Conservation (phyloP, 2,329 filamentous ascomycete genomes). For the Alternaria triticimaculans region DNA sequence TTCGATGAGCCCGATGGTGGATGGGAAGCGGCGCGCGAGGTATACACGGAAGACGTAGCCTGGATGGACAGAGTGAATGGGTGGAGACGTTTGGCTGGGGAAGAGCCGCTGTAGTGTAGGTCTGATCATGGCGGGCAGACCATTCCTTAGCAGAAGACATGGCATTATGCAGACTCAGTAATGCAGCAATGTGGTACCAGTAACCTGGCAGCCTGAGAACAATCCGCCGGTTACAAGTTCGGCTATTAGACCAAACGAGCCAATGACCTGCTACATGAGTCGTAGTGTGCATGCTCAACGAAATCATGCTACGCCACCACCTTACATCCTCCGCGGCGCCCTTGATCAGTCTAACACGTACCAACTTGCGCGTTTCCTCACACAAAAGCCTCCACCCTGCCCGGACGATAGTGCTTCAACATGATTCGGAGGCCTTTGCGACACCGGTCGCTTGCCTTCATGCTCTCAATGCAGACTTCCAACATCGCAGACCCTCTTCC, state of each 20-base stretch:
- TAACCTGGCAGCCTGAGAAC: neutral
- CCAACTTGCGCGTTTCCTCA: neutral
- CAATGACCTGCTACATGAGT: neutral
- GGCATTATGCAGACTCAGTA: neutral
- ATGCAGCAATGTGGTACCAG: neutral
- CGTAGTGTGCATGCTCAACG: neutral
- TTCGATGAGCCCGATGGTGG: neutral
- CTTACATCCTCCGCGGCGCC: neutral
- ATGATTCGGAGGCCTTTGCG: neutral
- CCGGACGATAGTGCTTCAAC: neutral
- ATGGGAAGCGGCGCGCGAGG: neutral
- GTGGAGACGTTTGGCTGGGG: neutral
- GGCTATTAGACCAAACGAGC: neutral
- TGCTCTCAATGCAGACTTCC: neutral
- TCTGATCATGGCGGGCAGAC: accelerated
- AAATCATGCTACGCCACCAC: neutral
- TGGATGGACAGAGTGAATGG: neutral
- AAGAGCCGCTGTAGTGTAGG: too few species aligned
- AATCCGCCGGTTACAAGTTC: neutral
- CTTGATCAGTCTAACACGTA: neutral
- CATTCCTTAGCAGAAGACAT: accelerated
- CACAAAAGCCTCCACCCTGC: neutral
- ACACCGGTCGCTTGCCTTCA: neutral
- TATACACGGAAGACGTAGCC: neutral
- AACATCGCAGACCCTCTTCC: neutral